A percentile compares a stretch with the other conserved stretches of the same genome.
phyloP scores from a whole-genome alignment of 2,329 filamentous ascomycete genomes.

The Fusarium paranaense region DNA sequence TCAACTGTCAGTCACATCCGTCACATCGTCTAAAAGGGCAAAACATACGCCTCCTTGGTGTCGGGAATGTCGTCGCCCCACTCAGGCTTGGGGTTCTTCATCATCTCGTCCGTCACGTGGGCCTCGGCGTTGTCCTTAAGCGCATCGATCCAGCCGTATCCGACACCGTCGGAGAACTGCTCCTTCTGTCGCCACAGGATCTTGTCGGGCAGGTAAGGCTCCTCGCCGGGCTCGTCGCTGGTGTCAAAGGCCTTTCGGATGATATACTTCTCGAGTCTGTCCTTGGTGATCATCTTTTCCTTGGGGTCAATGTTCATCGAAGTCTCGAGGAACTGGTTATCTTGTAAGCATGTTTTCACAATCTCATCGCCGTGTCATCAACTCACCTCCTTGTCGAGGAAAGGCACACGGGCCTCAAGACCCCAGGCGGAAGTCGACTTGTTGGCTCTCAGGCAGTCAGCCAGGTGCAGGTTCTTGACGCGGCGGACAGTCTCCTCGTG shows the following conservation, averaged over 20 bases:
- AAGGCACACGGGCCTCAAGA: conserved; percentile 95
- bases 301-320: conserved; percentile 93
- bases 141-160: conserved; percentile 98
- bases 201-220: conserved; percentile 93
- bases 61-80: conserved; percentile 95
- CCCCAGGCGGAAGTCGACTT: conserved; percentile 99
- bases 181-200: conserved; percentile 99
- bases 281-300: conserved; percentile 95
- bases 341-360: conserved; percentile 31
- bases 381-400: conserved; percentile 87
- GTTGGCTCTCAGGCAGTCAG: conserved; percentile 98
- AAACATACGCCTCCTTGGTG: conserved; percentile 88
- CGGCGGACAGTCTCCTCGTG: conserved; percentile 94
- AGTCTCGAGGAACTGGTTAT: conserved; percentile 81
- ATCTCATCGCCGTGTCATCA: background rate
- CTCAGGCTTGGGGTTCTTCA: conserved; percentile 97
- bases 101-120: conserved; percentile 94
- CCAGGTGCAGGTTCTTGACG: conserved; percentile 94
- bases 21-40: background rate
- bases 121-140: conserved; percentile 94
- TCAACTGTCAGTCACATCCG: conserved; percentile 40
- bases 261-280: conserved; percentile 96
- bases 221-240: conserved; percentile 80
- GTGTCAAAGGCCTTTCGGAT: conserved; percentile 98
- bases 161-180: conserved; percentile 98